These are phyloP conservation scores for Flagelloscypha sp. DNA, from an alignment of 768 basidiomycete species.

Conservation along the genomic window DNA sequence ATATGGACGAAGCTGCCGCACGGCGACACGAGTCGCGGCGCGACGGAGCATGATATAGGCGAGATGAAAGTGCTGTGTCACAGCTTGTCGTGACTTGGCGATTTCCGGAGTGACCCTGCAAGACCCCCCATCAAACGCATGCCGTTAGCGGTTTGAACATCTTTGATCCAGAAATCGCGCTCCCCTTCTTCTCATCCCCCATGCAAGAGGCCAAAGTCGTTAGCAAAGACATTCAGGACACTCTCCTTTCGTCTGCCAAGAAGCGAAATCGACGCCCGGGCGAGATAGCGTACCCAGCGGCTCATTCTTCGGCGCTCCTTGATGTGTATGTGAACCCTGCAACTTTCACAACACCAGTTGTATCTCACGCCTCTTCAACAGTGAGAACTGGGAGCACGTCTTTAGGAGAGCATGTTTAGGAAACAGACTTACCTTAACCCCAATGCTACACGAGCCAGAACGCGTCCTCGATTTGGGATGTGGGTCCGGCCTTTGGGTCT, in stretches of 20 bases:
- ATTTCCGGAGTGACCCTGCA: too few species aligned
- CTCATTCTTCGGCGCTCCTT: slow-evolving; percentile 38
- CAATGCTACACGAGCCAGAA: slow-evolving; percentile 41
- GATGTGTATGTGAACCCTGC: too few species aligned
- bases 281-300: slow-evolving; percentile 48
- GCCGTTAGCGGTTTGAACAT: too few species aligned
- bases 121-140: too few species aligned
- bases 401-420: slow-evolving; percentile 43
- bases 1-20: slow-evolving; percentile 16
- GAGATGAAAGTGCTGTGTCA: too few species aligned
- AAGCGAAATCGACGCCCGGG: slow-evolving; percentile 37
- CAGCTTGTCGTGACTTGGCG: too few species aligned
- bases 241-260: slow-evolving; percentile 25
- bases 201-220: too few species aligned
- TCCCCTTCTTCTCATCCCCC: too few species aligned
- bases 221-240: slow-evolving; percentile 38
- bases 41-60: too few species aligned
- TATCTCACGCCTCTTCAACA: slow-evolving; percentile 18
- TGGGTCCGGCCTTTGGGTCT: slow-evolving; percentile 62
- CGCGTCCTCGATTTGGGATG: slow-evolving; percentile 63
- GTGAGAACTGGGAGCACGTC: slow-evolving; percentile 68
- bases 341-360: too few species aligned
- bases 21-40: too few species aligned
- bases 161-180: too few species aligned
- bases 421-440: slow-evolving; percentile 43